These are phyloP conservation scores for Thermothielavioides terrestris DNA, from an alignment of 495 filamentous ascomycete genomes.

Conservation along the genomic window DNA sequence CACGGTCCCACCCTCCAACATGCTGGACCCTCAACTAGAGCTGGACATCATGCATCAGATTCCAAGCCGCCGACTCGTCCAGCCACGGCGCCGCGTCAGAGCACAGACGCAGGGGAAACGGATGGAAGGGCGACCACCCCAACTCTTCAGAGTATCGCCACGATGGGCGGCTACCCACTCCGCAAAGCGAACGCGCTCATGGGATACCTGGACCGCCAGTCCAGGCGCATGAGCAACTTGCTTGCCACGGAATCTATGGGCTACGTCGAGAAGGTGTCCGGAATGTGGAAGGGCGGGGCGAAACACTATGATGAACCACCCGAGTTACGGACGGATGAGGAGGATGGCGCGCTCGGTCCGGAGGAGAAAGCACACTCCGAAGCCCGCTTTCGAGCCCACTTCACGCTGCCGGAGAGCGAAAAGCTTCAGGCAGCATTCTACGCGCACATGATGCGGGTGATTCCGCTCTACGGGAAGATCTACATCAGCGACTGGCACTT, in stretches of 20 bases:
- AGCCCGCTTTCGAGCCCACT: constrained; percentile 80
- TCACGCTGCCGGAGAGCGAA: constrained; percentile 76
- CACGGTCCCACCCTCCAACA: constrained; percentile 63
- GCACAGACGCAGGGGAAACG: constrained; percentile 27
- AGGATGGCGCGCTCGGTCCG: constrained; percentile 50
- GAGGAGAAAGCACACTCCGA: constrained; percentile 52
- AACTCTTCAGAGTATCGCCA: constrained; percentile 61
- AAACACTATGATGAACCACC: constrained; percentile 78
- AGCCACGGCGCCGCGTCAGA: constrained; percentile 31
- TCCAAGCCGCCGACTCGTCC: constrained; percentile 13
- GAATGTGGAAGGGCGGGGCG: constrained; percentile 90
- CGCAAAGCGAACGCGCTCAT: constrained; percentile 81
- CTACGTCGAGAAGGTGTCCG: constrained; percentile 93
- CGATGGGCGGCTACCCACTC: constrained; percentile 69
- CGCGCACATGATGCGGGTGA: constrained; percentile 73
- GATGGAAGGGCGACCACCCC: constrained; percentile 38
- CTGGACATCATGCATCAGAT: constrained; percentile 12
- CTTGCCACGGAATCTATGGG: constrained; percentile 92
- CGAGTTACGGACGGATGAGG: constrained; percentile 55
- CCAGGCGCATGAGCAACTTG: constrained; percentile 72
- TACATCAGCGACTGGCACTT: constrained; percentile 87
- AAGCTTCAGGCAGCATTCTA: constrained; percentile 87
- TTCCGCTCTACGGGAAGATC: constrained; percentile 94
- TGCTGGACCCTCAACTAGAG: not conserved
- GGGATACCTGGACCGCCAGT: constrained; percentile 65